Evolutionary conservation across 169 alveolate species (phyloP), one percentile per base, ranked within the genome.

Genomic region (Theileria orientalis): DNA sequence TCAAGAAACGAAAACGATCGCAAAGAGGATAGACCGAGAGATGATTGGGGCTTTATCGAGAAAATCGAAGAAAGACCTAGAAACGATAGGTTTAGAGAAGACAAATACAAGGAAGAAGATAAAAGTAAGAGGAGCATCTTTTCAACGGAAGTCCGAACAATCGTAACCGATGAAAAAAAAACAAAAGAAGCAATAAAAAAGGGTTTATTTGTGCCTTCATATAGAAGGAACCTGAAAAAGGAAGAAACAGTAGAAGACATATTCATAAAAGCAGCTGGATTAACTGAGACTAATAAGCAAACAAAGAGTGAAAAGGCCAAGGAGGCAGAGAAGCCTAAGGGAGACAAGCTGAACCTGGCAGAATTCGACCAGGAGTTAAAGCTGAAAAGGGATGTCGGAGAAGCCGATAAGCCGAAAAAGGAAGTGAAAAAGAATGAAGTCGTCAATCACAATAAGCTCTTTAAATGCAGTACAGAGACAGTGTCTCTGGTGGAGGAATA

Each of bases 121-220:
- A 68, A 33, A 40, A 54, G 5, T 27, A 68, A 40, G 35, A 25
- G 21, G 14, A 16, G 67, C 0, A 1, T 21, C 2, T 62, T 44
- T 23, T 3, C 2, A 5, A 2, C 56, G 6, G 59, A 63, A 63
- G 14, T 25, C 21, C 40, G 47, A 3, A 21, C 59, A 2, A 33
- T 42, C 0, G 59, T n/a, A 21, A 42, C 52, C 13, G 64, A 56
- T 56, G 13, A 14, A 21, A 56, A 47, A 19, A 63, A 23, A 27
- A 63, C 61, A 19, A 23, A 25, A 29, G 66, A 56, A 2, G 66
- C 46, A n/a, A 74, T 30, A 25, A 76, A 68, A 40, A 41, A 71
- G 9, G 87, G 87, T 13, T 33, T 61, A 9, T 79, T 42, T 75
- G 83, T 79, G 21, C 87, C 87, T n/a, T 40, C 83, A 5, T 62